Base-by-base conservation (phyloP, 495 filamentous ascomycete genomes). In the Trichoderma orchidacearum region DNA sequence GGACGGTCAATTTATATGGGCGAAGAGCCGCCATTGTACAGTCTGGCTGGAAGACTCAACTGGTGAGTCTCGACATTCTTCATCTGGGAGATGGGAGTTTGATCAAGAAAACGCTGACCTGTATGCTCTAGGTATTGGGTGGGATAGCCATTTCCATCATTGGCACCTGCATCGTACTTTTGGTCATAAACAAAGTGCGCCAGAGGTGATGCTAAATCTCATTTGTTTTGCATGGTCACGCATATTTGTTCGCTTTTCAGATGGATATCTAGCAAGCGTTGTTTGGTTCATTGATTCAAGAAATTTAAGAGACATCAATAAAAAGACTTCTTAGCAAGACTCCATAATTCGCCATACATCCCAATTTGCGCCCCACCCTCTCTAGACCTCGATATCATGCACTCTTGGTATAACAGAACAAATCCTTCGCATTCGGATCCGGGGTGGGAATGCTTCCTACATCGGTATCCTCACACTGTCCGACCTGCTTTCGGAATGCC, bases 41-140 rank as follows among this genome's bases (percentile, higher is more conserved):
- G 71, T 87, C 82, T 51, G 93, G 93, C 30, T 92, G 87, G 84
- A 95, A 90, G 72, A 96, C 93, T 32, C 90, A 96, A 68, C 64
- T 81, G 23, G 86, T 90, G 63, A 65, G 83, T 71, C 13, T 18
- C 21, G 25, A 13, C 11, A 8, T 2, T 13, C 13, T 38, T 1
- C 11, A 12, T n/a, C 12, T 8, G 15, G 12, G 21, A 18, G 5
- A 23, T 27, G 4, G 5, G 9, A 52, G 21, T 3, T 6, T 52
- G n/a, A 48, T 0, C 17, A 29, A 13, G 30, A 41, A 35, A 30
- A 31, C 32, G 21, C 27, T 48, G 41, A 23, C 41, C 27, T 23
- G 9, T 2, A 13, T 23, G 38, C n/a, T 17, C 36, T 57, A 82
- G 78, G 72, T 90, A 23, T 85, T 96, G 68, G 83, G 80, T 0